These are phyloP conservation scores for Fagopyrum tataricum DNA, from an alignment of 148 eudicot genomes.

Conservation along the genomic window DNA sequence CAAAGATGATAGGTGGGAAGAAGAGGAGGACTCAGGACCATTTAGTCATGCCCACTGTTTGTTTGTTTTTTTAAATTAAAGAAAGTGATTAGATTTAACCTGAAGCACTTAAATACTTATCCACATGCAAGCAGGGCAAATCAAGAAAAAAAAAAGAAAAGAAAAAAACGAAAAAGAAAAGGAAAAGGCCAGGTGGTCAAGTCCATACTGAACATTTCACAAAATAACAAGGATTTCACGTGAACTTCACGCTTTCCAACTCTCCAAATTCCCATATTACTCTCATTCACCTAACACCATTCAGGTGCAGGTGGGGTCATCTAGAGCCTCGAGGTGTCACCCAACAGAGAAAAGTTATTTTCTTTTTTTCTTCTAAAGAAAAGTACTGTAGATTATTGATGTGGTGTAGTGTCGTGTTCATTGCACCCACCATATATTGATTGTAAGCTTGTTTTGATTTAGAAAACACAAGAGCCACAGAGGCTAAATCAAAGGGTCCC, in stretches of 20 bases:
- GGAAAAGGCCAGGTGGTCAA: slow-evolving; percentile 6
- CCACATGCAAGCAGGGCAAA: neutral
- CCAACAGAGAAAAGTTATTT: neutral
- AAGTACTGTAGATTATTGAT: neutral
- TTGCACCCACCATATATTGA: neutral
- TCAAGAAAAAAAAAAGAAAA: neutral
- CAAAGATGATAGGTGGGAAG: neutral
- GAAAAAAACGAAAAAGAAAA: neutral
- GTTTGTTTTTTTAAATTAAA: too few species aligned
- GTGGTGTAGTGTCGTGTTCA: neutral
- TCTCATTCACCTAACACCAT: slow-evolving; percentile 1
- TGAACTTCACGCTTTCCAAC: neutral
- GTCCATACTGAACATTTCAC: neutral
- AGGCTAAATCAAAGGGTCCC: neutral
- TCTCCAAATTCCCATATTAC: neutral
- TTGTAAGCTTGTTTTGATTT: neutral
- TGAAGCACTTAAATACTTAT: neutral
- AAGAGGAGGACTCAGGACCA: neutral
- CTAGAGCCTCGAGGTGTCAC: neutral
- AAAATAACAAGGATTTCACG: neutral
- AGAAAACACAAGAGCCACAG: neutral
- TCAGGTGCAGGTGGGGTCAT: neutral
- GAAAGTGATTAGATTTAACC: too few species aligned
- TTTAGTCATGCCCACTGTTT: neutral
- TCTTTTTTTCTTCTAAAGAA: neutral